Conservation (phyloP, 208 protist genomes). For the Trypanosoma brucei region DNA sequence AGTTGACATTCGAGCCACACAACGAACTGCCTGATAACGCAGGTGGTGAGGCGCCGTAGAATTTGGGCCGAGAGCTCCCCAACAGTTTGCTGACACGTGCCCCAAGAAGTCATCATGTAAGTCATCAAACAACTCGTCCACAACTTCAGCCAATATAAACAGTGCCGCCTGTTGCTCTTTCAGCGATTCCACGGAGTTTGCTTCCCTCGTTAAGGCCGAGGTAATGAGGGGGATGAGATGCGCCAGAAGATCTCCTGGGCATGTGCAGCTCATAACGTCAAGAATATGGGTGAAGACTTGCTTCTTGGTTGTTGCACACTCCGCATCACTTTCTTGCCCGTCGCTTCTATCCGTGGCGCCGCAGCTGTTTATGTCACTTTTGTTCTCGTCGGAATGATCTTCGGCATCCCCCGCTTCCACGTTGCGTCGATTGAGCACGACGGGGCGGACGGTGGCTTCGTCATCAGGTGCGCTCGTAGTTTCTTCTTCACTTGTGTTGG, state of each 20-base stretch:
- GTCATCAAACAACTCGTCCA: conserved; percentile 29
- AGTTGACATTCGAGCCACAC: conserved; percentile 13
- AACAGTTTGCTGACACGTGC: conserved; percentile 8
- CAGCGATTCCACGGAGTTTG: neutral
- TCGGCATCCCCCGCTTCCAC: neutral
- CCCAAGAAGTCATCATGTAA: conserved; percentile 11
- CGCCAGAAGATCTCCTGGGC: conserved; percentile 7
- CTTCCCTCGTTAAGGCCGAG: neutral
- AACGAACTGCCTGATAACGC: conserved; percentile 24
- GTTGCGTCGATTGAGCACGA: conserved; percentile 1
- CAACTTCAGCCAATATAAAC: conserved; percentile 33
- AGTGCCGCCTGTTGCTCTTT: conserved; percentile 24
- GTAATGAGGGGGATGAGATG: conserved; percentile 11
- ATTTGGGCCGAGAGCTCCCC: neutral
- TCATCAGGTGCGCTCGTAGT: conserved; percentile 5
- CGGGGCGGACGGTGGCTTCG: conserved; percentile 1
- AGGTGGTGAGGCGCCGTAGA: conserved; percentile 18
- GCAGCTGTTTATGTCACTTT: conserved; percentile 1
- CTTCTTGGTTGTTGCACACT: conserved; percentile 17
- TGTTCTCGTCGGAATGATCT: neutral
- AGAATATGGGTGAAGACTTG: conserved; percentile 22
- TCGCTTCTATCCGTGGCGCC: neutral
- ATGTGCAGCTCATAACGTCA: conserved; percentile 23
- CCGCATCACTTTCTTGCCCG: conserved; percentile 1
- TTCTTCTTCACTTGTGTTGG: neutral